Evolutionary conservation across 768 basidiomycete species (phyloP), one percentile per base, ranked within the genome.

Genomic region (Lactarius psammicola): DNA sequence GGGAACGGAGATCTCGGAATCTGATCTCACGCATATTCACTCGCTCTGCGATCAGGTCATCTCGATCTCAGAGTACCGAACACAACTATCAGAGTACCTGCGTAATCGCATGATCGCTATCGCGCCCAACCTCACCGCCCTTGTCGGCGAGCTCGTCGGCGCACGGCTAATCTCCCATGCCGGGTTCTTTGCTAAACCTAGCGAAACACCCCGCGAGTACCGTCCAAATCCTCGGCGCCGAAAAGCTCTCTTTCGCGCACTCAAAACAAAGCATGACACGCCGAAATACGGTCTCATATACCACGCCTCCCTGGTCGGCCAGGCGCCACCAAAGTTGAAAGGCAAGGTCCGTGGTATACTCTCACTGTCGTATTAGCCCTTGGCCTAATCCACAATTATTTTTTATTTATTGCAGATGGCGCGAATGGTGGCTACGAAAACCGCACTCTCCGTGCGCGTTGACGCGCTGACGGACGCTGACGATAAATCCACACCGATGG

Each of bases 221-320:
- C 0, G 84, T 90, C 28, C 88, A 90, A 74, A 90, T 90, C 65
- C 80, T 90, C 26, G 88, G 88, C 65, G 89, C 89, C 15, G 88
- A 90, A 76, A 90, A 76, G 88, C 88, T 17, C 79, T 90, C 30
- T 90, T 90, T 81, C 80, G 89, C 60, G 89, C 88, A 2, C 76
- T 90, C 64, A 90, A 90, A 77, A 89, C 89, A 34, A 90, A 90
- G 73, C 89, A 98, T 69, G 96, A 98, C 80, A 98, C 96, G 67
- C 95, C 96, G 30, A 99, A 99, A 80, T 98, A 99, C 74, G 97
- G 97, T 67, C 82, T 98, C n/a, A 98, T 99, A 71, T 99, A 98
- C 79, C 97, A 98, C 80, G 94, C 96, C 44, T 97, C 95, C 1
- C 83, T 99, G 62, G 91, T 98, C 70, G 96, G 96, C 38, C 95